Base-by-base conservation (phyloP, 495 filamentous ascomycete species). In the Podospora didyma region DNA sequence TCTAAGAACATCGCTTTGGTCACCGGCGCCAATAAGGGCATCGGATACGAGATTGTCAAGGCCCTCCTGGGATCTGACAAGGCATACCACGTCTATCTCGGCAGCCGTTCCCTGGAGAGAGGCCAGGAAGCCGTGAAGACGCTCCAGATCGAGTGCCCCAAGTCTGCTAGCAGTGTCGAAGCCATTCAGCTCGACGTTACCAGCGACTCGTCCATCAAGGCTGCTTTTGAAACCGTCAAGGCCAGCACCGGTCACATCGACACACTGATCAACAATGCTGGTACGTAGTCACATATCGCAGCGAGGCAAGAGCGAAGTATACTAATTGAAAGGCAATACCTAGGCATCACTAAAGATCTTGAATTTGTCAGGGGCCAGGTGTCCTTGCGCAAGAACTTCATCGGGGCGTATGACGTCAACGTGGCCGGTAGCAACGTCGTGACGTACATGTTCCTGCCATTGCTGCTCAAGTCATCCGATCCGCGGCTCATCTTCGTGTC, bases 211-310 rank as follows among this genome's bases (percentile, higher is more conserved):
- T 80, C 77, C 1, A 80, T 83, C 45, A 42, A 74, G 3, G 45
- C 45, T 2, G 77, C 74, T 1, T 69, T 72, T 46, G 54, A 66
- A 2, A 48, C 70, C 1, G 62, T 83, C 6, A 5, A 52, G 7
- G 21, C 56, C 6, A 59, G 60, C 2, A 68, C 69, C 51, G 76
- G 73, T 20, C 67, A 61, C 28, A 42, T 83, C 0, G 80, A 83
- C 55, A 64, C 67, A 3, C 61, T 83, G 7, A 52, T 82, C 57
- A 81, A 83, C 64, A 83, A 82, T 49, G 75, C 72, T 9, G 76
- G 79, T 54, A 35, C 3, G 45, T 42, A 9, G 26, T 9, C 3
- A 4, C 4, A 3, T 4, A 9, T 9, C 26, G 9, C 26, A 3
- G 9, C 26, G 26, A 9, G 26, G 9, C 26, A 31, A 4, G 26